Base-by-base conservation (phyloP, 208 protist genomes). In the Eutreptiella sp. region DNA sequence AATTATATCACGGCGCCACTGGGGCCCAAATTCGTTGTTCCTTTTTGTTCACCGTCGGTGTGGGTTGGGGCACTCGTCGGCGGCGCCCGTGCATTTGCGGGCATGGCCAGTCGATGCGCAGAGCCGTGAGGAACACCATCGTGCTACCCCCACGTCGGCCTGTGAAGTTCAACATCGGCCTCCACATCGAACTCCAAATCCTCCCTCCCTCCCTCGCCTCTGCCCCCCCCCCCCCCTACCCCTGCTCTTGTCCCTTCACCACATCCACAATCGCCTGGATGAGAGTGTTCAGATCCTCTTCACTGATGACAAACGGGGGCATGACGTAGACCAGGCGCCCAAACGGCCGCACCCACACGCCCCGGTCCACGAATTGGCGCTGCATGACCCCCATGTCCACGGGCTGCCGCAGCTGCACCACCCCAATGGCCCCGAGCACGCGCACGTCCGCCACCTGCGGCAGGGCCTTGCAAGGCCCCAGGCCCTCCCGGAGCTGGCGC, bases 261-360 rank as follows among this genome's bases (percentile, higher is more conserved):
- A 67, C 53, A n/a, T 14, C 47, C 14, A 32, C 28, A 32, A 67
- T 67, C 21, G 23, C 45, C 14, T 3, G 11, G 4, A 52, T 67
- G 21, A 67, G 11, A 3, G 9, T 60, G 16, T 7, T 3, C 9
- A 67, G 53, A 2, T 67, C 47, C 5, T 36, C 33, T 5, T 27
- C 33, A 24, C 36, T 28, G 11, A 62, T 47, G 19, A 67, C 53
- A 39, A 46, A 67, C 4, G 62, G 62, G 1, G 62, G 62, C 47
- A 67, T 60, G 3, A 54, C 43, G 62, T 67, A 67, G 11, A 67
- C 43, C 34, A 67, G 52, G 2, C 32, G 3, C 11, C 53, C 53
- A 28, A 67, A 67, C 7, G 62, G 62, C 1, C 62, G 50, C 16
- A 67, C 29, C 62, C 62, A 67, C 3, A 67, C 62, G 42, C 62